Evolutionary conservation across 495 filamentous ascomycete species (phyloP).

Genomic region (Penicillium paxilli): DNA sequence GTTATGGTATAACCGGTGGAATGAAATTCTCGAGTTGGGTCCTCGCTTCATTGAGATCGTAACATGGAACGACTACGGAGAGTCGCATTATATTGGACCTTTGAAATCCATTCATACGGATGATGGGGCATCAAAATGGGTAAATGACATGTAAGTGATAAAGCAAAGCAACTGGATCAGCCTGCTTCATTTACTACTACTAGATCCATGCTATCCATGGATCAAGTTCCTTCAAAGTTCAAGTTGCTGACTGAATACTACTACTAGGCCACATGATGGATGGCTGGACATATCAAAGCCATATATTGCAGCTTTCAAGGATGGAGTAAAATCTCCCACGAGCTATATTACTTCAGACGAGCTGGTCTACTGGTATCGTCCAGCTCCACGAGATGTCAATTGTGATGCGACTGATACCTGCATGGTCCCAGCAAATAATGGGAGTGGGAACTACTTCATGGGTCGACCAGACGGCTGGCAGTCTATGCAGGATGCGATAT

Average conservation of each 20-base stretch:
- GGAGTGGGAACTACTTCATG: conserved; percentile 46
- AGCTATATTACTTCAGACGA: conserved; percentile 39
- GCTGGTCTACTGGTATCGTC: conserved; percentile 47
- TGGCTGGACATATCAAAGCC: conserved; percentile 44
- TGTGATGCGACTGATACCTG: conserved; percentile 34
- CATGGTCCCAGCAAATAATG: conserved; percentile 37
- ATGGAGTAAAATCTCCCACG: conserved; percentile 38
- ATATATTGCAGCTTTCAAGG: conserved; percentile 59
- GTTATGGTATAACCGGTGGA: conserved; percentile 50
- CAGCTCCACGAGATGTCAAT: conserved; percentile 34
- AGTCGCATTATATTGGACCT: conserved; percentile 54
- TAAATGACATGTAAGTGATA: conserved; percentile 46
- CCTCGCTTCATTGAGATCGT: conserved; percentile 59
- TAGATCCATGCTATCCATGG: no score
- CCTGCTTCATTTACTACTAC: neutral
- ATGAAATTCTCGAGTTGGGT: conserved; percentile 45
- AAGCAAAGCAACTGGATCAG: no score
- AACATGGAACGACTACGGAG: conserved; percentile 67
- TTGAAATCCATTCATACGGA: conserved; percentile 50
- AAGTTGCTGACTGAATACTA: neutral
- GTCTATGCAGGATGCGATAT: conserved; percentile 49
- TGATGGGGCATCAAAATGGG: conserved; percentile 59
- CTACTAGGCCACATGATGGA: conserved; percentile 35
- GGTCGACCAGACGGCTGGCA: conserved; percentile 52
- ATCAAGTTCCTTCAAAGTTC: no score